A percentile compares a stretch with the other conserved stretches of the same genome.
These are phyloP conservation scores for Carex parvula DNA, from an alignment of 176 grass and related monocot species.

Conservation along the genomic window DNA sequence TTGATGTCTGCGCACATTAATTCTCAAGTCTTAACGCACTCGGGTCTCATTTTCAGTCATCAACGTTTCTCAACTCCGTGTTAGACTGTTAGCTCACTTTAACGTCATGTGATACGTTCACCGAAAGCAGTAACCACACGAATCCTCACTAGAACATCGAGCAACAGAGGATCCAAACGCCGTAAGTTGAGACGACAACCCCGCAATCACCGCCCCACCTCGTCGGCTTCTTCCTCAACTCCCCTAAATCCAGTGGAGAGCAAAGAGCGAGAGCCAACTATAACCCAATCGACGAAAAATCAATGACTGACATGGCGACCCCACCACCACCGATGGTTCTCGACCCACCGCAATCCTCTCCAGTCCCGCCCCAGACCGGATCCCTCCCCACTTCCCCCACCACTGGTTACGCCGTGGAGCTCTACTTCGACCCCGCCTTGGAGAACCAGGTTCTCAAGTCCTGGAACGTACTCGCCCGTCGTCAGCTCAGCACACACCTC, in stretches of 20 bases:
- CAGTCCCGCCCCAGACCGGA: not conserved
- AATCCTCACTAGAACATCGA: not conserved
- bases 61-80: too few relatives aligned
- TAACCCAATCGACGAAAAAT: slow-evolving; percentile 27
- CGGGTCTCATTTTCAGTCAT: too few relatives aligned
- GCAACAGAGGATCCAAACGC: slow-evolving; percentile 1
- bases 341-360: slow-evolving; percentile 31
- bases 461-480: slow-evolving; percentile 94
- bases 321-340: slow-evolving; percentile 34
- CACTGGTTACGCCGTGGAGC: slow-evolving; percentile 69
- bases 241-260: slow-evolving; percentile 16
- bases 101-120: not conserved
- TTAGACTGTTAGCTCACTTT: too few relatives aligned
- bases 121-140: not conserved
- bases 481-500: slow-evolving; percentile 73
- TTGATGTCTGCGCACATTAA: too few relatives aligned
- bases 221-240: not conserved
- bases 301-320: slow-evolving; percentile 31
- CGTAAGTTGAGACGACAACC: not conserved
- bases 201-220: not conserved
- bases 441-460: slow-evolving; percentile 99
- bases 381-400: not conserved
- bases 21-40: too few relatives aligned
- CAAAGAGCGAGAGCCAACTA: slow-evolving; percentile 29
- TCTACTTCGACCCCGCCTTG: slow-evolving; percentile 95